Evolutionary conservation across 179 eudicot species (phyloP), one percentile per base, ranked within the genome.

Genomic region (Camellia oleifera): DNA sequence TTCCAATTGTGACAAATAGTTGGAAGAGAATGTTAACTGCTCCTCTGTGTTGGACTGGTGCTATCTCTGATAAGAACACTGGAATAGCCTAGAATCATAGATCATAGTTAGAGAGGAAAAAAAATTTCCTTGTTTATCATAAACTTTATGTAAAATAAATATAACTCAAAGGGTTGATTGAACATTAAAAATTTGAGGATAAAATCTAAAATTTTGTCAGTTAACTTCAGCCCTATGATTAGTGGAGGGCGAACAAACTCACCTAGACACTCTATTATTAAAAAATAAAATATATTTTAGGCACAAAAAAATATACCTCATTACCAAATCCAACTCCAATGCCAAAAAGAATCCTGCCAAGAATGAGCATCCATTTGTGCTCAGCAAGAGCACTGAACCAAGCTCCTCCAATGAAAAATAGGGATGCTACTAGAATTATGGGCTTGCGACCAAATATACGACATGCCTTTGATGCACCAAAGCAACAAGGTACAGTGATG

Each of bases 11-110:
- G 11, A 92, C 83, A 0, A 89, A 78, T 53, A 92, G 85, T 79
- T 91, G 97, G 89, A 92, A 92, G 23, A 89, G 81, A 57, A 92
- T 88, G 87, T 92, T 92, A 1, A 92, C 86, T 0, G 89, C 93
- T n/a, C 94, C 97, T 78, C 97, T 82, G 26, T 87, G 78, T 67
- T 90, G 86, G 72, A 86, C 83, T 0, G 97, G 97, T 1, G 94
- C 94, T 4, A 91, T 82, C 78, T 91, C 94, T 1, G 97, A 86
- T 63, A 92, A 71, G 84, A 92, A 92, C 50, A 92, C 67, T 1
- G 94, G 97, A 3, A 92, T 93, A 0, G 94, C 87, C 94, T 89
- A 86, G 40, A 32, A 32, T 32, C 40, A 2, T 1, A 32, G 40
- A 32, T 32, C 40, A 32, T 32, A 32, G 40, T 32, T 32, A 32